Percentiles rank a stretch among this genome's conserved stretches.
These are phyloP conservation scores for Acer campestre DNA, from an alignment of 345 rosid species.

Conservation along the genomic window DNA sequence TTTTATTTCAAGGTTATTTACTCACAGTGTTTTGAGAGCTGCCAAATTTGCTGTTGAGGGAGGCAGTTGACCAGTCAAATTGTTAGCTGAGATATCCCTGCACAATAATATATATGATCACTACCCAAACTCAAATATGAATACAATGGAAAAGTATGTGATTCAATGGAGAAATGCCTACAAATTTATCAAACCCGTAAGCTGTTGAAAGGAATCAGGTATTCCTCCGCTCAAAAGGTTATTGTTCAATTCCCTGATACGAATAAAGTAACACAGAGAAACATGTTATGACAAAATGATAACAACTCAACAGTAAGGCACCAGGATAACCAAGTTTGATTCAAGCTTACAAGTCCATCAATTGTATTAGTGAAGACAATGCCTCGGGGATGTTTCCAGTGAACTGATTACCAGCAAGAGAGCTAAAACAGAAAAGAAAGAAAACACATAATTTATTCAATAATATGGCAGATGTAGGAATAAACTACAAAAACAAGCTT, in stretches of 20 bases:
- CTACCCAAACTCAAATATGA: constrained; percentile 24
- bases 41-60: constrained; percentile 69
- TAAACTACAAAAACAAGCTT: background rate
- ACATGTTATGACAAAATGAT: background rate
- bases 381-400: constrained; percentile 61
- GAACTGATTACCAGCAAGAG: constrained; percentile 63
- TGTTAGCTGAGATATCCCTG: constrained; percentile 83
- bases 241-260: constrained; percentile 63
- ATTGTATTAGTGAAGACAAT: constrained; percentile 42
- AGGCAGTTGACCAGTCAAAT: constrained; percentile 71
- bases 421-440: constrained; percentile 42
- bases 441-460: background rate
- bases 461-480: background rate
- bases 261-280: constrained; percentile 17
- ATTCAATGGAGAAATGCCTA: constrained; percentile 31
- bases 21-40: constrained; percentile 76
- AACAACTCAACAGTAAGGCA: background rate
- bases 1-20: constrained; percentile 14
- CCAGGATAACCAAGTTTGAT: constrained; percentile 14
- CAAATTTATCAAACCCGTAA: constrained; percentile 60
- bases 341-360: constrained; percentile 55
- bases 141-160: background rate
- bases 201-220: constrained; percentile 72
- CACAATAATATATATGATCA: constrained; percentile 22
- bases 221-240: constrained; percentile 67